Evolutionary conservation across 2,329 filamentous ascomycete species (phyloP).

Genomic region (Fusarium protoensiforme): DNA sequence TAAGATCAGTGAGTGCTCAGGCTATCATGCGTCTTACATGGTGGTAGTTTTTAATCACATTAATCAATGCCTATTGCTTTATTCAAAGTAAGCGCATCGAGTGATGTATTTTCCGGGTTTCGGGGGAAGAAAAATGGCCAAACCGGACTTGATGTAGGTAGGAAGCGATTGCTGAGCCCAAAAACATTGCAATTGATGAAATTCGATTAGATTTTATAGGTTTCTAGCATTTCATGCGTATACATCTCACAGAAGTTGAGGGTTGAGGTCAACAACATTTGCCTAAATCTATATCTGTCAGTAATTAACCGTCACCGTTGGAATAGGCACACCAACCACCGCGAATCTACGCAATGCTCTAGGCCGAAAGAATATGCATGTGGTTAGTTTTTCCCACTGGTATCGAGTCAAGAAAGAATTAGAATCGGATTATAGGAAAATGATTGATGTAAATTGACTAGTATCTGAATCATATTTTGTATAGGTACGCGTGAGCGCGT

Average conservation of each 20-base stretch:
- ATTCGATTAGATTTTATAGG: neutral
- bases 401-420: neutral
- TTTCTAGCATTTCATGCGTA: neutral
- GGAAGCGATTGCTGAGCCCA: neutral
- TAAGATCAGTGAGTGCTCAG: neutral
- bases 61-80: neutral
- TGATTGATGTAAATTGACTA: neutral
- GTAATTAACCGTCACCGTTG: neutral
- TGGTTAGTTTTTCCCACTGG: neutral
- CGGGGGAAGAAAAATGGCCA: neutral
- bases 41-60: neutral
- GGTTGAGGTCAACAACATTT: neutral
- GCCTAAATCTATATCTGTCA: neutral
- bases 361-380: neutral
- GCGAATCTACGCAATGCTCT: neutral
- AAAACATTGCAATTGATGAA: neutral
- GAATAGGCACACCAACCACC: no score
- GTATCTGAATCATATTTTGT: neutral
- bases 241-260: neutral
- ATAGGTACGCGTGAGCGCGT: neutral
- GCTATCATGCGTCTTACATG: neutral
- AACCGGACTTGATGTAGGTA: no score
- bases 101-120: no score
- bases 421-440: neutral
- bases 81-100: neutral